Conservation (phyloP, 768 basidiomycete species). For the Kwoniella sp. region DNA sequence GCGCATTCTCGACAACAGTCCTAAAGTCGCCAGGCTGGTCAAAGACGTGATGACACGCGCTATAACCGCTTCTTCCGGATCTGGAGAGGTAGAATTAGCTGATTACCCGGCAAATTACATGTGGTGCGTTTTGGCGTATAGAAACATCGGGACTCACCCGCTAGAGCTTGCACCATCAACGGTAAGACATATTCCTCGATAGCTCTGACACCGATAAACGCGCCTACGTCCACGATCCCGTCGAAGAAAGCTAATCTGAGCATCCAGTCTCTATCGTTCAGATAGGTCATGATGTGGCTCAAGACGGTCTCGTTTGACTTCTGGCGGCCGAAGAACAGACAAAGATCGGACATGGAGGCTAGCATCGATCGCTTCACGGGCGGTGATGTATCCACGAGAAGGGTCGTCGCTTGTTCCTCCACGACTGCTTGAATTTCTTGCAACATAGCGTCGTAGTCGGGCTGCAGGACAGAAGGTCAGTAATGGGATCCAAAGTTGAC, state of each 20-base stretch:
- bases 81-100: slow-evolving; percentile 58
- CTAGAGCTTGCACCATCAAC: slow-evolving; percentile 90
- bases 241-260: slow-evolving; percentile 91
- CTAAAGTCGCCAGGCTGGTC: slow-evolving; percentile 84
- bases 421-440: slow-evolving; percentile 81
- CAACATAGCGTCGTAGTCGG: slow-evolving; percentile 84
- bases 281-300: slow-evolving; percentile 80
- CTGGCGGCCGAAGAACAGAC: slow-evolving; percentile 88
- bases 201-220: slow-evolving; percentile 85
- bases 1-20: slow-evolving; percentile 75
- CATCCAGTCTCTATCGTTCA: slow-evolving; percentile 84
- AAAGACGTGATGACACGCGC: slow-evolving; percentile 84
- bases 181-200: slow-evolving; percentile 97
- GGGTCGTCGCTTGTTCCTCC: slow-evolving; percentile 80
- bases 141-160: slow-evolving; percentile 63
- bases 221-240: slow-evolving; percentile 91
- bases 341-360: slow-evolving; percentile 81
- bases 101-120: too few relatives aligned
- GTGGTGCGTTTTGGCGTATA: too few relatives aligned
- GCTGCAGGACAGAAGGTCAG: slow-evolving; percentile 61
- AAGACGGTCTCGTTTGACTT: slow-evolving; percentile 92
- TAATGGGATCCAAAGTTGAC: too few relatives aligned
- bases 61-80: slow-evolving; percentile 92
- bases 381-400: slow-evolving; percentile 85
- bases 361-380: slow-evolving; percentile 89